These are phyloP conservation scores for Cyberlindnera amylophila DNA, from an alignment of 805 yeast species.

Conservation along the genomic window DNA sequence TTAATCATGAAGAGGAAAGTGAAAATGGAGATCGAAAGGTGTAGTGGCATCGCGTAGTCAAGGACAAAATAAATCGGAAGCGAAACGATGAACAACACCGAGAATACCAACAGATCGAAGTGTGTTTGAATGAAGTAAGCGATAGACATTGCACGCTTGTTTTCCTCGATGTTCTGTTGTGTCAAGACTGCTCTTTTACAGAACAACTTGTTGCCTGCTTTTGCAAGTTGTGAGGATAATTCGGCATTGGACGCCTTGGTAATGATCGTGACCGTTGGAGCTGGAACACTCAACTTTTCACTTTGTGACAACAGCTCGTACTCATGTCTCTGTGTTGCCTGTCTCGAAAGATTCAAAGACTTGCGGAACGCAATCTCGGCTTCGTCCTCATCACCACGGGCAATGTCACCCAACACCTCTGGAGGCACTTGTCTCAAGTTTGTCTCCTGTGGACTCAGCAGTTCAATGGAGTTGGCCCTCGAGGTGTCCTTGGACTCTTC, in stretches of 20 bases:
- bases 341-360: slow-evolving; percentile 12
- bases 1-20: slow-evolving; percentile 48
- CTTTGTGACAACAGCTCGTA: not conserved
- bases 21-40: slow-evolving; percentile 55
- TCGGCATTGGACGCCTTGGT: too few species aligned
- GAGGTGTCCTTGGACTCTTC: slow-evolving; percentile 1
- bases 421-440: slow-evolving; percentile 9
- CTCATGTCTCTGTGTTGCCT: slow-evolving; percentile 3
- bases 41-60: slow-evolving; percentile 58
- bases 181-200: slow-evolving; percentile 21
- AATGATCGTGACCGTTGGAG: too few species aligned
- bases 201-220: slow-evolving; percentile 16
- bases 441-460: not conserved
- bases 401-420: slow-evolving; percentile 19
- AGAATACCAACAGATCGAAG: slow-evolving; percentile 55
- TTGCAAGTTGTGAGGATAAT: slow-evolving; percentile 19
- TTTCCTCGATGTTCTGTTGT: slow-evolving; percentile 10
- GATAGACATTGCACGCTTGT: slow-evolving; percentile 24
- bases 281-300: too few species aligned
- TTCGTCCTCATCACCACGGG: slow-evolving; percentile 26
- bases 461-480: slow-evolving; percentile 9
- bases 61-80: slow-evolving; percentile 57
- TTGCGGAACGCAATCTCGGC: slow-evolving; percentile 20
- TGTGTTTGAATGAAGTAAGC: slow-evolving; percentile 38
- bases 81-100: slow-evolving; percentile 46